phyloP scores from a whole-genome alignment of 1,139 yeast genomes.

The Hyphopichia buzzinii region DNA sequence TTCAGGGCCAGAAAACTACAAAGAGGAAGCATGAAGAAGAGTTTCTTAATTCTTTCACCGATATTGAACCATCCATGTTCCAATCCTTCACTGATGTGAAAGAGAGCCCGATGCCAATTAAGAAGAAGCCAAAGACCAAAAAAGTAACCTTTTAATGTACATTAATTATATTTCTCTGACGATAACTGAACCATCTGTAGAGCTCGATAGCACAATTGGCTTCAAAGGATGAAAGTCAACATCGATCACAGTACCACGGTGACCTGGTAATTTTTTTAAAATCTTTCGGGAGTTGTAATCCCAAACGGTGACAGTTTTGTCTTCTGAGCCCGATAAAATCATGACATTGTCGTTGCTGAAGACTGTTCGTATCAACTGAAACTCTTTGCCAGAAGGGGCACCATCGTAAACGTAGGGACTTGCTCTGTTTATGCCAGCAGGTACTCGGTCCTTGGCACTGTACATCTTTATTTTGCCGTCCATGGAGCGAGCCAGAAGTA shows the following conservation, averaged over 20 bases:
- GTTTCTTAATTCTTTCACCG: slow-evolving; percentile 18
- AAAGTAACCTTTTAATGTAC: not conserved
- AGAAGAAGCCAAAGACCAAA: not conserved
- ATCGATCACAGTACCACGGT: slow-evolving; percentile 60
- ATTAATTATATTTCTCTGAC: slow-evolving; percentile 30
- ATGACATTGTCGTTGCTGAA: slow-evolving; percentile 37
- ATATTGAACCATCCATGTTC: too few relatives aligned
- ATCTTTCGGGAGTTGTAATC: slow-evolving; percentile 51
- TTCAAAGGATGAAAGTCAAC: slow-evolving; percentile 46
- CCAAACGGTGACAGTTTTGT: slow-evolving; percentile 60
- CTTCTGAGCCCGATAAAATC: slow-evolving; percentile 63
- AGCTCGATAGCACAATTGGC: slow-evolving; percentile 41
- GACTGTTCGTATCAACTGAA: slow-evolving; percentile 47
- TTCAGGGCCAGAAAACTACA: slow-evolving; percentile 22
- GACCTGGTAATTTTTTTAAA: slow-evolving; percentile 54
- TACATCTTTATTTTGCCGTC: slow-evolving; percentile 58
- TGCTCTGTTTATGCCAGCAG: slow-evolving; percentile 36
- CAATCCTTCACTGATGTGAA: too few relatives aligned
- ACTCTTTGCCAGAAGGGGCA: slow-evolving; percentile 55
- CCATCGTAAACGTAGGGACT: slow-evolving; percentile 55
- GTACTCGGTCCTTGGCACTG: slow-evolving; percentile 48
- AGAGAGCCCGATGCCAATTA: too few relatives aligned
- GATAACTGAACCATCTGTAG: slow-evolving; percentile 51
- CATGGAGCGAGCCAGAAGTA: slow-evolving; percentile 54
- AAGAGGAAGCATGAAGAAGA: slow-evolving; percentile 21